These are phyloP conservation scores for Grigorovia yakushimaensis DNA, from an alignment of 805 yeast genomes.

Conservation along the genomic window DNA sequence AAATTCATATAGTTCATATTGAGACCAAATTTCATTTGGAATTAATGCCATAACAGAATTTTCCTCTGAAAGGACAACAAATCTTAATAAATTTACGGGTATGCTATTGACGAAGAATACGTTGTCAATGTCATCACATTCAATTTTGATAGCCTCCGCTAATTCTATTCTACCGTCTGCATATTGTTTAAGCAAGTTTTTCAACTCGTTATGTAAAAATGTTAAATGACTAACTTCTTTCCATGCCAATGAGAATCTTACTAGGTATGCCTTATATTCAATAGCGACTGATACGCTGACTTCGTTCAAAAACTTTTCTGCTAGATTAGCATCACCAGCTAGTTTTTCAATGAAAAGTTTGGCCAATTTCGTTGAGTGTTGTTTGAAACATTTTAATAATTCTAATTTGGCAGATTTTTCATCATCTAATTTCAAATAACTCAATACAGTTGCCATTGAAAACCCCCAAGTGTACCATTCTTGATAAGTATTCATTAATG, in stretches of 20 bases:
- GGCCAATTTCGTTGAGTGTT: constrained; percentile 44
- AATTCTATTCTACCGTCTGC: constrained; percentile 6
- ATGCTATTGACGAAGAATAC: constrained; percentile 27
- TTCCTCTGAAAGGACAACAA: constrained; percentile 63
- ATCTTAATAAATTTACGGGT: constrained; percentile 55
- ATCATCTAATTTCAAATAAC: constrained; percentile 40
- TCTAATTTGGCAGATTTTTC: constrained; percentile 37
- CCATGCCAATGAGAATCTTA: constrained; percentile 49
- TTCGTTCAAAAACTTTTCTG: constrained; percentile 17
- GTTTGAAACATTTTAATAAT: constrained; percentile 40
- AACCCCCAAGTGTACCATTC: constrained; percentile 70
- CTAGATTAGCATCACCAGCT: constrained; percentile 13
- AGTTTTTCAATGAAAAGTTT: constrained; percentile 17
- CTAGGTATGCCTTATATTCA: constrained; percentile 47
- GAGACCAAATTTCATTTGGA: constrained; percentile 52
- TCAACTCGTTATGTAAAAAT: constrained; percentile 39
- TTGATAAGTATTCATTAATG: constrained; percentile 45
- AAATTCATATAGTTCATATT: constrained; percentile 55
- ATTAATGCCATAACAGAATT: constrained; percentile 59
- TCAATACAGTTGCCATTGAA: constrained; percentile 54
- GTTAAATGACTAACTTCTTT: constrained; percentile 36
- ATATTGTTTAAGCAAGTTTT: constrained; percentile 15
- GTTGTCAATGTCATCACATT: constrained; percentile 3
- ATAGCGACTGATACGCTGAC: constrained; percentile 16
- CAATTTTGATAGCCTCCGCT: background rate